These are phyloP conservation scores for Funneliformis geosporum DNA, from an alignment of 192 early-diverging fungal species.

Conservation along the genomic window DNA sequence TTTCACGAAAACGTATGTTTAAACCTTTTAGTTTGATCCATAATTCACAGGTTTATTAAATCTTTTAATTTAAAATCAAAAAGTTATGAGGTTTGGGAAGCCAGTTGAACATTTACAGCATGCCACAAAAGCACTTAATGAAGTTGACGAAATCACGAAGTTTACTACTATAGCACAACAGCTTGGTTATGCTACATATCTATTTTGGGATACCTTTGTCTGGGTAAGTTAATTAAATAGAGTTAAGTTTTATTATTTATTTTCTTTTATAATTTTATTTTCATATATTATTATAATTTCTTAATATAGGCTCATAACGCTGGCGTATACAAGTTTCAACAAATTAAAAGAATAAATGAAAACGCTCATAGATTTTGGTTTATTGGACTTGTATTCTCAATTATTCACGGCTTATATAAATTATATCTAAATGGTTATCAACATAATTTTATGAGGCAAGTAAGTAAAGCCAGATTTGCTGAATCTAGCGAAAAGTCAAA, in stretches of 20 bases:
- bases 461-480: constrained; percentile 38
- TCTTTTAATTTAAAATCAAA: constrained; percentile 4
- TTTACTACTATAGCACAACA: constrained; percentile 57
- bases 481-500: constrained; percentile 39
- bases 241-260: too few relatives aligned
- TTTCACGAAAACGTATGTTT: constrained; percentile 67
- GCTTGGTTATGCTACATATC: constrained; percentile 61
- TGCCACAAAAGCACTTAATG: constrained; percentile 53
- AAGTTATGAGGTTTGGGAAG: constrained; percentile 70
- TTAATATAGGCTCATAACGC: constrained; percentile 53
- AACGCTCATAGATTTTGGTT: constrained; percentile 70
- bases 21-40: background rate
- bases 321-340: constrained; percentile 62
- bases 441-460: constrained; percentile 12
- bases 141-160: constrained; percentile 64
- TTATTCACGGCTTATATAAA: constrained; percentile 67
- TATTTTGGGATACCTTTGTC: constrained; percentile 60
- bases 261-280: background rate
- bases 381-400: constrained; percentile 59
- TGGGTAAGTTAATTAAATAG: constrained; percentile 50
- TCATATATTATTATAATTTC: background rate
- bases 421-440: constrained; percentile 56
- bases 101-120: constrained; percentile 66
- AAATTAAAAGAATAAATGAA: constrained; percentile 63
- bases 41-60: background rate